Evolutionary conservation across 177 flowering plant genomes (phyloP), one percentile per base, ranked within the genome.

Genomic region (Telopea speciosissima): DNA sequence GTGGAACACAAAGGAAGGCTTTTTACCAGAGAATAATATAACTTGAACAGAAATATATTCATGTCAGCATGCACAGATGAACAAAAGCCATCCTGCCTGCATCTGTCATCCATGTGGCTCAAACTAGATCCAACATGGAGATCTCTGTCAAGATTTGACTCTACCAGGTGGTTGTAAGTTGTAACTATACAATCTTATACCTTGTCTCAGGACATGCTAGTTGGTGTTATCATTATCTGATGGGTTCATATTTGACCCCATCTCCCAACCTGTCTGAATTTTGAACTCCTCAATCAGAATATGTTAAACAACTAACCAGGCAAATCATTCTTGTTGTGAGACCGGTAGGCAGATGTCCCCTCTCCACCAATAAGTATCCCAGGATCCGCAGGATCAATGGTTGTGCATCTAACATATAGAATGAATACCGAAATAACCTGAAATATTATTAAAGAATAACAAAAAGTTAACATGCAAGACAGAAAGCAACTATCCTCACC

Each of bases 321-420:
- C n/a, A n/a, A n/a, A n/a, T n/a, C n/a, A n/a, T n/a, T n/a, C n/a
- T n/a, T n/a, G 78, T 70, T 65, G 2, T 81, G 83, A 40, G 88
- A 84, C 75, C 75, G 80, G 68, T 75, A 74, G 17, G 80, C 52
- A n/a, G 85, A 80, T 62, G 77, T 62, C 75, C 78, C 75, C 65
- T 89, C 89, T 65, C 63, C 65, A 69, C 81, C 89, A 42, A 87
- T 65, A 63, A 90, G 72, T 75, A 92, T 88, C 70, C 98, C 98
- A 63, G 97, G 93, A 86, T 93, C 98, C 36, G 98, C 87, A 73
- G 98, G 98, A 83, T 93, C 90, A 80, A 93, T 93, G 28, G 86
- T 93, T 28, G 98, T 93, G 89, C 97, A 91, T 74, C 98, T 83
- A 26, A 85, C 87, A 68, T 91, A 93, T 62, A 93, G 89, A 76